Percentiles rank a stretch among this genome's conserved stretches.
Evolutionary conservation across 257 asterid species (phyloP).

Genomic region (Penstemon newberryi): DNA sequence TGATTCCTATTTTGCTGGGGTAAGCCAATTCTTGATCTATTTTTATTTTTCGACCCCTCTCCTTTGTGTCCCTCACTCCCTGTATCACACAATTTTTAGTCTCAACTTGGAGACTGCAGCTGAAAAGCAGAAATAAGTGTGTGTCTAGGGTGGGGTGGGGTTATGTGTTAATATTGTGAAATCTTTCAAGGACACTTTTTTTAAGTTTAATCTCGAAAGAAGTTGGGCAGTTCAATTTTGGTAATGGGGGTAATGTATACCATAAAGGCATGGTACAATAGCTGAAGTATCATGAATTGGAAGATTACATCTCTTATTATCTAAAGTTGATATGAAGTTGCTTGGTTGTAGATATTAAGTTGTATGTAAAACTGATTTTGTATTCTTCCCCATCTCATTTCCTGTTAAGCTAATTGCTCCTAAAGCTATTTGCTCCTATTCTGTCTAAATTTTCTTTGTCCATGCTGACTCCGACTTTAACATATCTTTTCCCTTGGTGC

Average conservation of each 20-base stretch:
- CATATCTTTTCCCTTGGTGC: conserved; percentile 30
- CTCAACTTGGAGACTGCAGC: neutral
- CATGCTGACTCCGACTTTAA: neutral
- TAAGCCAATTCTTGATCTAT: conserved; percentile 29
- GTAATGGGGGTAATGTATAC: neutral
- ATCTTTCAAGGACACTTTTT: too few relatives aligned
- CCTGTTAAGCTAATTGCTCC: neutral
- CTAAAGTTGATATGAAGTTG: conserved; percentile 6
- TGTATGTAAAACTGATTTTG: neutral
- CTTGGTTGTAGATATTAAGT: conserved; percentile 12
- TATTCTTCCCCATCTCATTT: neutral
- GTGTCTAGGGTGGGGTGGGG: too few relatives aligned
- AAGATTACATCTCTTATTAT: neutral
- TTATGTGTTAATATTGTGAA: too few relatives aligned
- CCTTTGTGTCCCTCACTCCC: neutral
- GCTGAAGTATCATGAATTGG: neutral
- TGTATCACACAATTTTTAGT: neutral
- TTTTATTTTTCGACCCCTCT: conserved; percentile 2
- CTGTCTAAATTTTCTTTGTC: neutral
- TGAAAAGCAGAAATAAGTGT: too few relatives aligned
- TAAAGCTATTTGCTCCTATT: conserved; percentile 7
- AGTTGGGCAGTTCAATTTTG: neutral
- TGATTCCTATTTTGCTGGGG: conserved; percentile 69
- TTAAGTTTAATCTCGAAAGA: neutral
- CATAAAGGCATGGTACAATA: neutral